A percentile compares a stretch with the other conserved stretches of the same genome.
These are phyloP conservation scores for Diaporthe sp. DNA, from an alignment of 2,329 filamentous ascomycete species.

Conservation along the genomic window DNA sequence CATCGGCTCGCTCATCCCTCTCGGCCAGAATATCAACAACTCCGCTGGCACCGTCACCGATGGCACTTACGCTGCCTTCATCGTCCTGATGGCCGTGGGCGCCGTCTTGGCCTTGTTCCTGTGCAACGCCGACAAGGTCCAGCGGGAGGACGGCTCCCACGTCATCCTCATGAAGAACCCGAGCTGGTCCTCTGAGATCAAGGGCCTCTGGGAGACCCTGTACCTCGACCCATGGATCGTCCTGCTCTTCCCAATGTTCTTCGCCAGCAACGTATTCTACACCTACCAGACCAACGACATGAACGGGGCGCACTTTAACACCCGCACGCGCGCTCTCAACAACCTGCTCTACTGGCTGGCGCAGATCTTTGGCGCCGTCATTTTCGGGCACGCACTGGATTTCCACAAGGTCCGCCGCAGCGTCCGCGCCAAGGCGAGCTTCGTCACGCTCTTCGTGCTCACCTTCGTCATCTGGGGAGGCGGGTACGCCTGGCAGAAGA, in stretches of 20 bases:
- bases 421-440: slow-evolving; percentile 75
- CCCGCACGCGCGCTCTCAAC: slow-evolving; percentile 81
- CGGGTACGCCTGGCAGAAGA: slow-evolving; percentile 81
- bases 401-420: slow-evolving; percentile 70
- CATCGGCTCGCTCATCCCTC: slow-evolving; percentile 84
- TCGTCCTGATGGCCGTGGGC: slow-evolving; percentile 83
- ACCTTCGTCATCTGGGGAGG: slow-evolving; percentile 88
- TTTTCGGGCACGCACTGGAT: slow-evolving; percentile 82
- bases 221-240: slow-evolving; percentile 79
- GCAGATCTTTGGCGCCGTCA: slow-evolving; percentile 81
- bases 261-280: slow-evolving; percentile 85
- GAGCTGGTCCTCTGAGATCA: slow-evolving; percentile 83
- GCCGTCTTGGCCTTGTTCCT: slow-evolving; percentile 78
- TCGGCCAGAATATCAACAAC: slow-evolving; percentile 78
- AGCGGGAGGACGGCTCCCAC: slow-evolving; percentile 82
- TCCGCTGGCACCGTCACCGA: slow-evolving; percentile 70
- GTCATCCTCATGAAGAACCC: slow-evolving; percentile 94
- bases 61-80: slow-evolving; percentile 90
- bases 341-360: slow-evolving; percentile 83
- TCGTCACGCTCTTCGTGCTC: slow-evolving; percentile 72
- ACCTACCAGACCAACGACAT: slow-evolving; percentile 81
- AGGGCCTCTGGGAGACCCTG: slow-evolving; percentile 82
- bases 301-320: slow-evolving; percentile 79
- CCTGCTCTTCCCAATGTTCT: slow-evolving; percentile 85
- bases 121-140: slow-evolving; percentile 78